Base-by-base conservation (phyloP, 2,329 filamentous ascomycete genomes). In the Colletotrichum zoysiae region DNA sequence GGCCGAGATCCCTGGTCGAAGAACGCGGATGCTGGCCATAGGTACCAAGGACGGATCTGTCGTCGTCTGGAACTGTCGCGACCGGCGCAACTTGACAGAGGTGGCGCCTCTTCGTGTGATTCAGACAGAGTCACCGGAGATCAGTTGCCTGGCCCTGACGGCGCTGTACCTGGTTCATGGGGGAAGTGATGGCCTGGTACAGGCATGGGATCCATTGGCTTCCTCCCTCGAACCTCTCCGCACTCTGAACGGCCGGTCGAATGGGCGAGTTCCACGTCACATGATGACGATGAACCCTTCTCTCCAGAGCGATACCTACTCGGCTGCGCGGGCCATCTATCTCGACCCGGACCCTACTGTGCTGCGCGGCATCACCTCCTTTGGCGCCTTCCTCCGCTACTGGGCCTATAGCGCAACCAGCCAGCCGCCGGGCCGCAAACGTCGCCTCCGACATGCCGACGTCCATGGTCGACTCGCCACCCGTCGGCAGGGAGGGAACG, bases 141-240 rank as follows among this genome's bases (percentile, higher is more conserved):
- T 98, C 23, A 93, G 95, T 0, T 94, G 91, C 73, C 82, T 99
- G 20, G 96, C 92, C 7, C 81, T 97, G 58, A 94, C 95, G 1
- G 93, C 94, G 1, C 85, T 99, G 20, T 97, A 97, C 78, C 83
- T 99, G 20, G 93, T 98, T 8, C 94, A 97, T 79, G 96, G 96
- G 61, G 96, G 96, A 35, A 97, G 93, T 75, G 96, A 99, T 81
- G 95, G 96, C 0, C 88, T 98, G 3, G 95, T 97, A 5, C 96
- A 98, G 80, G 93, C 95, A 7, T 99, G 96, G 96, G 96, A 99
- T 83, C 93, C 93, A n/a, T 85, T 99, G 58, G 94, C 92, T 1
- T 98, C 95, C 2, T 92, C 88, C 0, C 82, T 87, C 23, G 90
- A 92, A 26, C 94, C 96, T 0, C 88, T 98, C 63, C 90, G 95